Evolutionary conservation across 2,329 filamentous ascomycete genomes (phyloP), one percentile per base, ranked within the genome.

Genomic region (Cordyceps pruinosa): DNA sequence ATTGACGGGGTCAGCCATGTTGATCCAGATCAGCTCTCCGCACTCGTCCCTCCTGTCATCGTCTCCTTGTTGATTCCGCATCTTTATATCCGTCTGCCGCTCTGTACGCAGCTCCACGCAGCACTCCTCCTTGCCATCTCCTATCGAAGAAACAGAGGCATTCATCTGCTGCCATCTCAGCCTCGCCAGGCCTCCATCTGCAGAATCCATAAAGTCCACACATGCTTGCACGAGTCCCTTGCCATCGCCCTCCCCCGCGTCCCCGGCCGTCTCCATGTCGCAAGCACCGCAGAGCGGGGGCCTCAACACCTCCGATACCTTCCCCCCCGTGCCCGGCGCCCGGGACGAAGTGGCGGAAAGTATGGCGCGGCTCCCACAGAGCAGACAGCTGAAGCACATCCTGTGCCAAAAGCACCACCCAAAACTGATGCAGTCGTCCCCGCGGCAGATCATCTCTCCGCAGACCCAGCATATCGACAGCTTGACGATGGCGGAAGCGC

Each of bases 371-470:
- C 67, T 74, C 19, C 79, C 77, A 58, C 72, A 83, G 39, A 83
- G 67, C 59, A 84, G 64, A 64, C 80, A 84, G 17, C 80, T 79
- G 65, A 81, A 84, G 65, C 79, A 84, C 1, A 67, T 71, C 39
- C 73, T 71, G 63, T 84, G 81, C 81, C 80, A 84, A 64, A 84
- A 84, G 63, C 79, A 82, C 80, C 77, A 83, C 0, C 80, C 80
- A n/a, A 83, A 71, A 61, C 79, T 82, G 41, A 83, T 77, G 60
- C 77, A 79, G 58, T 83, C 80, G 25, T 80, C 75, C 0, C 73
- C 77, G 26, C 80, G 76, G 35, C 75, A 73, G 13, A 84, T 73
- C 44, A 80, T 66, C 65, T 82, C 79, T 21, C 80, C 79, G 61
- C 81, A 84, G 26, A 77, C 79, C 81, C 71, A 83, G 66, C 77